These are phyloP conservation scores for Sechiopsis laciniata DNA, from an alignment of 306 rosid genomes.

Conservation along the genomic window DNA sequence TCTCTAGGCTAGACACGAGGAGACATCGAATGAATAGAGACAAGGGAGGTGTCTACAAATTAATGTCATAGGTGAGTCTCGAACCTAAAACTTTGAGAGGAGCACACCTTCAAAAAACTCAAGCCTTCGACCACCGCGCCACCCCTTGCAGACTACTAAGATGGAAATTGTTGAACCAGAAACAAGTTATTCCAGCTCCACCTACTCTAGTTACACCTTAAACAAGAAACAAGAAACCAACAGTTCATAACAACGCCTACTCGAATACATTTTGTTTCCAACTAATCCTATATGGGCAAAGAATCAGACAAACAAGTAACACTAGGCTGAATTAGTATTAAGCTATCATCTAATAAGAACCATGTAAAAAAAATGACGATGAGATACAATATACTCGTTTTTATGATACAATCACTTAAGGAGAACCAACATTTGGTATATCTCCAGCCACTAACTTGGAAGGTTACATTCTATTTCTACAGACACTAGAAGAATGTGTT, in stretches of 20 bases:
- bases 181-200: neutral
- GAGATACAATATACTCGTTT: conserved; percentile 32
- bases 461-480: conserved; percentile 31
- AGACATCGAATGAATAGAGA: no score
- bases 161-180: neutral
- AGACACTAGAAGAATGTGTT: conserved; percentile 28
- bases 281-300: conserved; percentile 35
- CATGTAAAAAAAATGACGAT: conserved; percentile 27
- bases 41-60: no score
- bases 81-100: no score
- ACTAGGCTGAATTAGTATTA: conserved; percentile 27
- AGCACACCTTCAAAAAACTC: no score
- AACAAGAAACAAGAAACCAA: conserved; percentile 9
- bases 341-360: conserved; percentile 24
- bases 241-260: neutral
- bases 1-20: no score
- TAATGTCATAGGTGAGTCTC: no score
- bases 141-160: no score
- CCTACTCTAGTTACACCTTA: conserved; percentile 12
- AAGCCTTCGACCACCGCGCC: no score
- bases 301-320: conserved; percentile 38
- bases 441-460: conserved; percentile 25
- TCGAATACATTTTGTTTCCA: conserved; percentile 24
- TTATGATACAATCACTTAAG: conserved; percentile 50
- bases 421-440: conserved; percentile 26